Percentiles rank a stretch among this genome's conserved stretches.
phyloP scores from a whole-genome alignment of 768 basidiomycete genomes.

The Pleurotus tuoliensis region DNA sequence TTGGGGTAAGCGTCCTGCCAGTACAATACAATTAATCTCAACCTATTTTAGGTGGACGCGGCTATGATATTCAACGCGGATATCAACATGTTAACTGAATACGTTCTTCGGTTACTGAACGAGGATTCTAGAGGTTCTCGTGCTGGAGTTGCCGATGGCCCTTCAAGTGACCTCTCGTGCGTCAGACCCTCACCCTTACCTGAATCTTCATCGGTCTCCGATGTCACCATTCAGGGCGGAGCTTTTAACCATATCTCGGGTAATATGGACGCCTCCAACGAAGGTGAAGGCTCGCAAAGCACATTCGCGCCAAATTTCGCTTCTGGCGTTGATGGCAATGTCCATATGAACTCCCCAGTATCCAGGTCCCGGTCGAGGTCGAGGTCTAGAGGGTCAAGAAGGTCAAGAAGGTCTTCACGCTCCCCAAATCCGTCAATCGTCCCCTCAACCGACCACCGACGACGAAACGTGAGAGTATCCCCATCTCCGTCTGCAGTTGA shows the following conservation, averaged over 20 bases:
- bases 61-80: not conserved
- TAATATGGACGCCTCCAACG: not conserved
- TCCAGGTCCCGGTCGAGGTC: not conserved
- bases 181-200: not conserved
- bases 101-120: not conserved
- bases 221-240: not conserved
- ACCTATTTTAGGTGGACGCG: not conserved
- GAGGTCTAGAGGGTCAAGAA: too few species aligned
- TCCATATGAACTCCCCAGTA: not conserved
- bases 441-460: not conserved
- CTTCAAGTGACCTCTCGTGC: not conserved
- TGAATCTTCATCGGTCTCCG: not conserved
- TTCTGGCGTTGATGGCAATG: not conserved
- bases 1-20: too few species aligned
- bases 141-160: not conserved
- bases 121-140: not conserved
- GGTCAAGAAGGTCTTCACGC: not conserved
- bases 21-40: too few species aligned
- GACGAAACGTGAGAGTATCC: not conserved
- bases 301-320: not conserved
- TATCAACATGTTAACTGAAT: not conserved
- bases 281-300: not conserved
- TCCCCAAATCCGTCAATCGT: not conserved
- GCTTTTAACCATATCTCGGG: not conserved
- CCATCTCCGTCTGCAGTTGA: not conserved